Evolutionary conservation across 805 yeast species (phyloP).

Genomic region (Kazachstania kunashirensis): DNA sequence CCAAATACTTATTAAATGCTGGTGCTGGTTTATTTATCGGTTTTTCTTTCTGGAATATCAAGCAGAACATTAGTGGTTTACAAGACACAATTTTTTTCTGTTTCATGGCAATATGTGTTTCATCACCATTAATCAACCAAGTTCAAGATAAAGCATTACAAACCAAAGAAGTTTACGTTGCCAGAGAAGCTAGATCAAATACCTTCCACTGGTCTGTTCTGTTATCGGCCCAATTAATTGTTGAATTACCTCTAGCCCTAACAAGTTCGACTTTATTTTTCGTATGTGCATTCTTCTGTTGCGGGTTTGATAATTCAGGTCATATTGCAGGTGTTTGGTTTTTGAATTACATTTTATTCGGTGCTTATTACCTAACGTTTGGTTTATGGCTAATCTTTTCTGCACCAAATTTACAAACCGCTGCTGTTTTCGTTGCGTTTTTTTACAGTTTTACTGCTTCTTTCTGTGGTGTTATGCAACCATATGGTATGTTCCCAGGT

Average conservation of each 20-base stretch:
- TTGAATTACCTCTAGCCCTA: constrained; percentile 54
- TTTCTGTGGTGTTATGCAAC: constrained; percentile 32
- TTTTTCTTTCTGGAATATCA: constrained; percentile 59
- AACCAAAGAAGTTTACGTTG: constrained; percentile 57
- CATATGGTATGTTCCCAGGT: constrained; percentile 46
- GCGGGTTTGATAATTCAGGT: constrained; percentile 34
- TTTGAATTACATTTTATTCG: constrained; percentile 36
- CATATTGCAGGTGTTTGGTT: constrained; percentile 43
- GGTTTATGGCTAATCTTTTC: constrained; percentile 44
- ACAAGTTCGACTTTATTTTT: constrained; percentile 42
- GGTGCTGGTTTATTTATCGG: constrained; percentile 62
- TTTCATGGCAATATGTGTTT: constrained; percentile 49
- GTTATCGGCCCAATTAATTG: constrained; percentile 42
- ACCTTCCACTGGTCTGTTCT: constrained; percentile 66
- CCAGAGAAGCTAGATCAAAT: constrained; percentile 61
- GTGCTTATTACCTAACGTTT: constrained; percentile 36
- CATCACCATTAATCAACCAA: constrained; percentile 55
- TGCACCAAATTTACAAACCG: constrained; percentile 62
- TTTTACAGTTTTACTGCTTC: constrained; percentile 28
- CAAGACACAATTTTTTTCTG: constrained; percentile 53
- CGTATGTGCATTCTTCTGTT: constrained; percentile 44
- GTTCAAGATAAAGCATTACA: constrained; percentile 50
- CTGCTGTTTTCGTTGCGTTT: constrained; percentile 49
- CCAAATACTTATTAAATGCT: constrained; percentile 46
- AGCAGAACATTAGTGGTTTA: constrained; percentile 43